Base-by-base conservation (phyloP, 2,329 filamentous ascomycete genomes). In the Aulographum hederae region DNA sequence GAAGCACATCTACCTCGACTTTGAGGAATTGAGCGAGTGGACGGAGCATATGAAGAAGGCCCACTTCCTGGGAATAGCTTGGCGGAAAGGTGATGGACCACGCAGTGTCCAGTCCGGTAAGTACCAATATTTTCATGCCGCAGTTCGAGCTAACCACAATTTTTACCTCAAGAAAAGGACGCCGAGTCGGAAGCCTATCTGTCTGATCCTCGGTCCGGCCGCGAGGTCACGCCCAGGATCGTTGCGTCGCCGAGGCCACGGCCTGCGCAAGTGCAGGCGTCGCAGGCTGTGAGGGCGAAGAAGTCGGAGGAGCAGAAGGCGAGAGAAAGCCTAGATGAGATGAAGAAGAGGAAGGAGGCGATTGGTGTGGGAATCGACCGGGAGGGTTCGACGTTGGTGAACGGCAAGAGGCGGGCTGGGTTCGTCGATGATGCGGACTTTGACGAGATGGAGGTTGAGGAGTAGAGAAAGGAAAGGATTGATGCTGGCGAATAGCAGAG, bases 71-170 rank as follows among this genome's bases (percentile, higher is more conserved):
- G 53, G 60, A 13, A 43, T 71, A 27, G 63, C 63, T n/a, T 67
- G 66, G 61, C 53, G 58, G 40, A 52, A 65, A 27, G 69, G 69
- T n/a, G 68, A 73, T 51, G 69, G 70, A 32, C 68, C 67, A 26
- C 56, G 56, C 30, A 58, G 60, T 35, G 60, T 60, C 37, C 50
- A 60, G 43, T 62, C 60, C 53, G 67, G 69, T 73, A 60, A 66
- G 63, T 55, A 43, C 11, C 11, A 28, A 10, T 13, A 17, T 28
- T 8, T 14, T n/a, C n/a, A n/a, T n/a, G n/a, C n/a, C n/a, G n/a
- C n/a, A n/a, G n/a, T n/a, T n/a, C n/a, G n/a, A n/a, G n/a, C n/a
- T n/a, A n/a, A n/a, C n/a, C n/a, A n/a, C n/a, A n/a, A n/a, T n/a
- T n/a, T n/a, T n/a, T n/a, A n/a, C n/a, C n/a, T n/a, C n/a, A n/a